Evolutionary conservation across 805 yeast genomes (phyloP), one percentile per base, ranked within the genome.

Genomic region (Monosporozyma siamensis): DNA sequence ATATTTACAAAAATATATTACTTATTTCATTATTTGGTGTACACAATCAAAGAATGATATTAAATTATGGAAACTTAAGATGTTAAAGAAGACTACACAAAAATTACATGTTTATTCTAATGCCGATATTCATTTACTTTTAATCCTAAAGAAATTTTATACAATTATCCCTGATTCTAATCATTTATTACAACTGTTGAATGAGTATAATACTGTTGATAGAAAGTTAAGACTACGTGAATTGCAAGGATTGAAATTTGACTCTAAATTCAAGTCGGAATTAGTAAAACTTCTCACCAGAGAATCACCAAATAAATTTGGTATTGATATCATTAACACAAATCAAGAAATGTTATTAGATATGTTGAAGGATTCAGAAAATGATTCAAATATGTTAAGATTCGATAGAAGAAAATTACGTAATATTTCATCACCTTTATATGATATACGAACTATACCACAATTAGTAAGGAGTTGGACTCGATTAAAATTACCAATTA

Each of bases 1-100:
- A n/a, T 66, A 49, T 42, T 40, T 67, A 2, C 63, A 67, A 43
- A 48, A 56, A 3, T 54, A 61, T 49, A 44, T 66, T 18, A 61
- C 69, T 1, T 61, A 60, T 32, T 39, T 68, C 2, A 41, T 68
- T 4, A 49, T 66, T 29, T 55, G 67, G 51, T 41, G 55, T 2
- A 60, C 69, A 0, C 52, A 50, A n/a, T 43, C 44, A 1, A 44
- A 41, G 11, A 39, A 36, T 1, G 65, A 65, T 32, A 56, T 66
- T 3, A 60, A 50, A 27, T 47, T 54, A 1, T 53, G 61, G 57
- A 58, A 62, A 37, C 43, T 66, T 6, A 44, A 46, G 6, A 39
- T 56, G 10, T 39, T 67, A 4, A 26, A 46, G 9, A 48, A 52
- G 14, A 39, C 55, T 12, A 55, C 56, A 8, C 34, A 39, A 4